phyloP scores from a whole-genome alignment of 1,284 basidiomycete genomes.

The Paramarasmius palmivorus region DNA sequence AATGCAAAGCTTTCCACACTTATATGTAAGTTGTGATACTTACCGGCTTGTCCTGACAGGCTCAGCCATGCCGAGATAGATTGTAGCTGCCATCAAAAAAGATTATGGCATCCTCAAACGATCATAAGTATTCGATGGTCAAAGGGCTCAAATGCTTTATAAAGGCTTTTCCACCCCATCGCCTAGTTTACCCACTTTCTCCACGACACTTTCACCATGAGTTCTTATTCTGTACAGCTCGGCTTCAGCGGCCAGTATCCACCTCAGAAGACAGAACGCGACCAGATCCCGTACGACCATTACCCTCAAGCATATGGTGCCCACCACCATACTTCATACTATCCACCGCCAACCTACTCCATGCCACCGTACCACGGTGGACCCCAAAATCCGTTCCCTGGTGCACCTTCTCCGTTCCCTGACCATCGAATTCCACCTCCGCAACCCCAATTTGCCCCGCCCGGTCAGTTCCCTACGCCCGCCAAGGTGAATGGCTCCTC shows the following conservation, averaged over 20 bases:
- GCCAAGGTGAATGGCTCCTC: background rate
- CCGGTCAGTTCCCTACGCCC: too few relatives aligned
- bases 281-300: background rate
- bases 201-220: background rate
- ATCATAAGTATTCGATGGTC: background rate
- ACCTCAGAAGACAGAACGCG: background rate
- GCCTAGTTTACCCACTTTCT: background rate
- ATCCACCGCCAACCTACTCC: background rate
- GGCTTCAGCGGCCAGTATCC: conserved; percentile 1
- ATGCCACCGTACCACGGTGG: background rate
- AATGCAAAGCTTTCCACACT: too few relatives aligned
- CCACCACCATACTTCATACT: background rate
- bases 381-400: background rate
- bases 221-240: background rate
- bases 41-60: too few relatives aligned
- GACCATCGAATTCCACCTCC: background rate
- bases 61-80: too few relatives aligned
- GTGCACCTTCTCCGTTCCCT: background rate
- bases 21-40: too few relatives aligned
- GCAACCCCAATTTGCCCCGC: background rate
- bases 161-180: conserved; percentile 4
- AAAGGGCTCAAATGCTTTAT: background rate
- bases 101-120: conserved; percentile 1
- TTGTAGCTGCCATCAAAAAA: background rate
- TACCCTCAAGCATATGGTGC: background rate